Evolutionary conservation across 306 rosid genomes (phyloP).

Genomic region (Pueraria montana): DNA sequence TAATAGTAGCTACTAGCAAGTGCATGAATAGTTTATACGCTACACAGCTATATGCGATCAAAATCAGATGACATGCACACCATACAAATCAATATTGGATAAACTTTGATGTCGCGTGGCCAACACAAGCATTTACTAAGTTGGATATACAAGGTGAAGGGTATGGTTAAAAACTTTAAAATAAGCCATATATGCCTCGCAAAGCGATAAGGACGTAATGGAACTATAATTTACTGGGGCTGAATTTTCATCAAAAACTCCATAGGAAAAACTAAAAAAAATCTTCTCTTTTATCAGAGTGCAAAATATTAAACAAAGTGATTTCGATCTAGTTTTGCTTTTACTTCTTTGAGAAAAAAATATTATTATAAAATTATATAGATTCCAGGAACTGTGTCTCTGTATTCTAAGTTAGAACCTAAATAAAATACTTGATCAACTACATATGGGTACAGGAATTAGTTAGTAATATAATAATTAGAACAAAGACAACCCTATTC

Average conservation of each 20-base stretch:
- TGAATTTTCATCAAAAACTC: neutral
- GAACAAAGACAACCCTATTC: too few relatives aligned
- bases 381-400: neutral
- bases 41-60: constrained; percentile 1
- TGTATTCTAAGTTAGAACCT: neutral
- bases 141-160: neutral
- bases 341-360: neutral
- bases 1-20: neutral
- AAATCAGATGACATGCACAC: constrained; percentile 1
- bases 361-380: neutral
- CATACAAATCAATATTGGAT: neutral
- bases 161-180: neutral
- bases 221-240: neutral
- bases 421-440: neutral
- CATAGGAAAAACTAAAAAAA: neutral
- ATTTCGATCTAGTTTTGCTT: neutral
- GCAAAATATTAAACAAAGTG: neutral
- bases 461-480: too few relatives aligned
- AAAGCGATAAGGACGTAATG: neutral
- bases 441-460: neutral
- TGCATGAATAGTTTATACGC: constrained; percentile 1
- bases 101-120: neutral
- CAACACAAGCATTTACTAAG: neutral
- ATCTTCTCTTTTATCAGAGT: neutral
- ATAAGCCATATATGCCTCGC: neutral